Evolutionary conservation across 140 eudicot genomes (phyloP).

Genomic region (Cichorium intybus): DNA sequence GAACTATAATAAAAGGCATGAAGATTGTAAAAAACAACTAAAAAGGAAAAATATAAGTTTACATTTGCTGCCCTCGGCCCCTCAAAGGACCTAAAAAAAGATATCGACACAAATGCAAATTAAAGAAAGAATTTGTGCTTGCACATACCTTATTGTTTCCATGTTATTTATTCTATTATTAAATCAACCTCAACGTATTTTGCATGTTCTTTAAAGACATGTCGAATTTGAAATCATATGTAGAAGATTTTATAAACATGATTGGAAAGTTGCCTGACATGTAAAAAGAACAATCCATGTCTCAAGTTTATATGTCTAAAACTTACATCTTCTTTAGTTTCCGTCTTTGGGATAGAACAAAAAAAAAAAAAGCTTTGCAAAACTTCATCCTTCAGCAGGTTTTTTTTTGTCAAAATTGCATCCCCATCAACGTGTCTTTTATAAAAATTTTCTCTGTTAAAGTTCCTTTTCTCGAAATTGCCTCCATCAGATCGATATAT

Average conservation of each 20-base stretch:
- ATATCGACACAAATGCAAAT: slow-evolving; percentile 32
- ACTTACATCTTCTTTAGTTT: slow-evolving; percentile 89
- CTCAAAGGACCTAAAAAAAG: slow-evolving; percentile 85
- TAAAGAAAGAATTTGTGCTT: slow-evolving; percentile 7
- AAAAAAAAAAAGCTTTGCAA: slow-evolving; percentile 95
- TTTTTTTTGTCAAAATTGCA: slow-evolving; percentile 28
- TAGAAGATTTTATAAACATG: neutral
- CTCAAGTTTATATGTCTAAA: slow-evolving; percentile 3
- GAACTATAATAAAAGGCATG: slow-evolving; percentile 48
- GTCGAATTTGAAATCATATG: slow-evolving; percentile 63
- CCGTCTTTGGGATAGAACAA: slow-evolving; percentile 97
- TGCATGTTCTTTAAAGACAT: slow-evolving; percentile 85
- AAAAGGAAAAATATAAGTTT: slow-evolving; percentile 63
- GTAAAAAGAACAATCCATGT: neutral
- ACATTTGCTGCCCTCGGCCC: slow-evolving; percentile 67
- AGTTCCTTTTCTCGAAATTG: slow-evolving; percentile 32
- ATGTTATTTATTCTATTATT: slow-evolving; percentile 88
- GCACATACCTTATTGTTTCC: slow-evolving; percentile 93
- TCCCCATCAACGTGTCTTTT: slow-evolving; percentile 35
- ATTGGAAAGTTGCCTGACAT: neutral
- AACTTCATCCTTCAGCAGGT: slow-evolving; percentile 54
- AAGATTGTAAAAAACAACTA: slow-evolving; percentile 46
- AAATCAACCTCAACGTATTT: slow-evolving; percentile 87
- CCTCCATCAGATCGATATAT: slow-evolving; percentile 39
- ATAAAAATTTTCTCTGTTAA: slow-evolving; percentile 62